Conservation (phyloP, 2,329 filamentous ascomycete species). For the Lojkania enalia region DNA sequence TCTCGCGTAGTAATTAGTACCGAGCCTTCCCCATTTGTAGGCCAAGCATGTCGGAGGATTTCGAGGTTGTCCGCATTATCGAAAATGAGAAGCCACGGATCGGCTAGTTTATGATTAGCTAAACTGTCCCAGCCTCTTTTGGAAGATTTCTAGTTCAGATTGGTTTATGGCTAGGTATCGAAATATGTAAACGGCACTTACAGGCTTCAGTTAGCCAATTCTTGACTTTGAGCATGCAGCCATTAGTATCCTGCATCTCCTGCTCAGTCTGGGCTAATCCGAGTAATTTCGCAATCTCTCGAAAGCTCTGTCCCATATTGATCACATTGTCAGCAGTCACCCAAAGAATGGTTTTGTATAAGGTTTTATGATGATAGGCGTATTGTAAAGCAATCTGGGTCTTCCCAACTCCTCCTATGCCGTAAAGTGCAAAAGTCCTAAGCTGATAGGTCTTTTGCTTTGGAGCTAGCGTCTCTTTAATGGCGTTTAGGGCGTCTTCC, state of each 20-base stretch:
- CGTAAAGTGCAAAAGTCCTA: slow-evolving; percentile 15
- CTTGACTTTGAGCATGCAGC: slow-evolving; percentile 26
- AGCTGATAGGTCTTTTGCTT: slow-evolving; percentile 1
- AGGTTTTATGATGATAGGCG: slow-evolving; percentile 21
- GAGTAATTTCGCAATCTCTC: slow-evolving; percentile 15
- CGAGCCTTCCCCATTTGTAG: slow-evolving; percentile 18
- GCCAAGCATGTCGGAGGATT: slow-evolving; percentile 28
- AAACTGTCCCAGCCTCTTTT: not conserved
- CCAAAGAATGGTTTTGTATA: slow-evolving; percentile 31
- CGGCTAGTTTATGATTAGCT: slow-evolving; percentile 1
- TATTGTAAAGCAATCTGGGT: slow-evolving; percentile 36
- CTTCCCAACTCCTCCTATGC: slow-evolving; percentile 31
- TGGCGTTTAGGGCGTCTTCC: slow-evolving; percentile 12
- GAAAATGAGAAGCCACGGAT: slow-evolving; percentile 28
- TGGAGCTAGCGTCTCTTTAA: slow-evolving; percentile 8
- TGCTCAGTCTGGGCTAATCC: slow-evolving; percentile 11
- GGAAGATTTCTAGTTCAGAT: no score
- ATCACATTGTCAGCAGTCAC: slow-evolving; percentile 14
- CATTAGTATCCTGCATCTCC: slow-evolving; percentile 12
- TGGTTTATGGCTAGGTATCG: not conserved
- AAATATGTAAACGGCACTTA: slow-evolving; percentile 1
- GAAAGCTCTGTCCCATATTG: slow-evolving; percentile 24
- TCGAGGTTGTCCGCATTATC: slow-evolving; percentile 35
- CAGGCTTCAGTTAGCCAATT: slow-evolving; percentile 24
- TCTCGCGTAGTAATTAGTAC: slow-evolving; percentile 32